phyloP scores from a whole-genome alignment of 129 eudicot species.

The Helichrysum umbraculigerum region DNA sequence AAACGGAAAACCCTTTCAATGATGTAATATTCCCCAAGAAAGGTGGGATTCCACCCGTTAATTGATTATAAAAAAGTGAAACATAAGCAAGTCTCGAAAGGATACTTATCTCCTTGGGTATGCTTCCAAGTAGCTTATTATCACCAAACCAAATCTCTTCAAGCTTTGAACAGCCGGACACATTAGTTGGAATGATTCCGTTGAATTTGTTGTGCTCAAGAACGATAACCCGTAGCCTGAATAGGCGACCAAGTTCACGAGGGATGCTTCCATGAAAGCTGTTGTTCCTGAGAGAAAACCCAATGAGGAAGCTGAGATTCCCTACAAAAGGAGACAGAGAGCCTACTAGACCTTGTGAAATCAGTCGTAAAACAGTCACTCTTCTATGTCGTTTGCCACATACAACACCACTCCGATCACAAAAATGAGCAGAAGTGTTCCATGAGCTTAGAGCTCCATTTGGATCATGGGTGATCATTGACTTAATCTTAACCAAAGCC shows the following conservation, averaged over 20 bases:
- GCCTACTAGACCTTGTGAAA: slow-evolving; percentile 4
- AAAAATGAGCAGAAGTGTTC: slow-evolving; percentile 25
- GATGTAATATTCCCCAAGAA: slow-evolving; percentile 14
- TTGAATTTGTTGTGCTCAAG: background rate
- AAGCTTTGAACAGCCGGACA: background rate
- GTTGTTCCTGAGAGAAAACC: background rate
- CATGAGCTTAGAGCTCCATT: slow-evolving; percentile 1
- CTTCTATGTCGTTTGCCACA: slow-evolving; percentile 10
- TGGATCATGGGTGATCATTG: background rate
- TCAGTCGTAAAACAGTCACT: background rate
- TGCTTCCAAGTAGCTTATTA: slow-evolving; percentile 14
- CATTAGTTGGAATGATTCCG: background rate
- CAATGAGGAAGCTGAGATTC: slow-evolving; percentile 11
- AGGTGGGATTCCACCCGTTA: slow-evolving; percentile 14
- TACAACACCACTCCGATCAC: slow-evolving; percentile 19
- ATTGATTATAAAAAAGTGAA: background rate
- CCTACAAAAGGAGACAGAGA: slow-evolving; percentile 16
- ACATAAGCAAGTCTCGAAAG: too few relatives aligned
- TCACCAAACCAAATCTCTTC: background rate
- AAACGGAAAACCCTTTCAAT: background rate
- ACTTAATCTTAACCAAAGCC: background rate
- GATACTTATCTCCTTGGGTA: background rate
- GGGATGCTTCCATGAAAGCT: slow-evolving; percentile 13
- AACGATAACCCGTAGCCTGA: background rate
- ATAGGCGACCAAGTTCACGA: slow-evolving; percentile 9